phyloP scores from a whole-genome alignment of 495 filamentous ascomycete genomes.

The Aspergillus coremiiformis region DNA sequence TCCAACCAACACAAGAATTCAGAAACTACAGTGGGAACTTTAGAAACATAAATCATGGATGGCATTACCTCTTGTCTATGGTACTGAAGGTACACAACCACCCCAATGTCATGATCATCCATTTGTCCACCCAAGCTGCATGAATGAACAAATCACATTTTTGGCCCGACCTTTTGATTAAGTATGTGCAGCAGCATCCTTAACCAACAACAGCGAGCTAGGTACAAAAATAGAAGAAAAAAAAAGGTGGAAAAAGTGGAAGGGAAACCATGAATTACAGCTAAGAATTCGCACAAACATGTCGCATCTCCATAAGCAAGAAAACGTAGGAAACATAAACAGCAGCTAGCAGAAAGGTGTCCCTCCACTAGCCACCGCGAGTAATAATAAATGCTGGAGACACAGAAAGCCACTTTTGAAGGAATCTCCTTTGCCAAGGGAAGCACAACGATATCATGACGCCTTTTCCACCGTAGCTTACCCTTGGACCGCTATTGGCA shows the following conservation, averaged over 20 bases:
- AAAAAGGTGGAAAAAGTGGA: conserved; percentile 20
- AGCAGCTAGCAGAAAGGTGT: conserved; percentile 26
- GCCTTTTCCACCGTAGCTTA: conserved; percentile 31
- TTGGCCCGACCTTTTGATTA: conserved; percentile 38
- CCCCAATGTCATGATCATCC: conserved; percentile 20
- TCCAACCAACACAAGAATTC: background rate
- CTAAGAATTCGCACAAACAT: conserved; percentile 38
- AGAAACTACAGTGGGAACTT: background rate
- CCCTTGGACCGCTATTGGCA: conserved; percentile 24
- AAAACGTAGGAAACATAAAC: conserved; percentile 39
- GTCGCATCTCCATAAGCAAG: conserved; percentile 38
- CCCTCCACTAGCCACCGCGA: conserved; percentile 18
- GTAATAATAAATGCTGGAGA: conserved; percentile 32
- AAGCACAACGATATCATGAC: conserved; percentile 24
- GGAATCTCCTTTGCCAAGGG: conserved; percentile 25
- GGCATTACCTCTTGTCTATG: conserved; percentile 31
- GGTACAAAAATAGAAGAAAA: conserved; percentile 33
- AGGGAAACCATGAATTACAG: conserved; percentile 37
- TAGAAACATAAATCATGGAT: conserved; percentile 18
- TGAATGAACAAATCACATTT: conserved; percentile 38
- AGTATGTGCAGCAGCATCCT: conserved; percentile 33
- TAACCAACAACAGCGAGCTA: conserved; percentile 39
- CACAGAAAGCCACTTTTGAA: conserved; percentile 44
- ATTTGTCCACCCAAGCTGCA: conserved; percentile 22
- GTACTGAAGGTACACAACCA: conserved; percentile 27